Base-by-base conservation (phyloP, 306 rosid genomes). In the Spatholobus suberectus region DNA sequence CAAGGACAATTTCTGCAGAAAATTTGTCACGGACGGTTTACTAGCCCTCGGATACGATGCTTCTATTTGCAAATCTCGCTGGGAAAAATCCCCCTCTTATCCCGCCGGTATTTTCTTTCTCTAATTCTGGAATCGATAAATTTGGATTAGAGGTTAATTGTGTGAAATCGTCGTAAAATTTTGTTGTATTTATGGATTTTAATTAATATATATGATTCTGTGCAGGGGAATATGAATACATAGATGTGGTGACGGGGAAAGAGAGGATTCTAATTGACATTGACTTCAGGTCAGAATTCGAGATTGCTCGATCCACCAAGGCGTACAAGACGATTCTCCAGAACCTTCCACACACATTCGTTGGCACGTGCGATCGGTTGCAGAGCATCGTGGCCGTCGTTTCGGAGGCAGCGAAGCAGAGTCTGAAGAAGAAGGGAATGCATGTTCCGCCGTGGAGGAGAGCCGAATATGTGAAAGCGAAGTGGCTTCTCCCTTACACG, bases 281-380 rank as follows among this genome's bases (percentile, higher is more conserved):
- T n/a, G 98, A 94, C 73, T 94, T 94, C 65, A 81, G 88, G 82
- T 92, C 98, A 70, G 95, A 94, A 75, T 94, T 94, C 27, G 95
- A 94, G 84, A 90, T 94, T 11, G 95, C 97, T 29, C 77, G 97
- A 54, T 87, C 97, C 9, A 92, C 98, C 0, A 92, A 90, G 21
- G 11, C 86, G 8, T 92, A 90, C 84, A 92, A 86, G 62, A 69
- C 85, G 75, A 84, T 87, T 73, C 90, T 94, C 41, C 98, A 92
- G 83, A 83, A 75, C 46, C 90, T 94, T 74, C 97, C 98, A 0
- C 78, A 34, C 70, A 87, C 92, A 57, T 94, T 90, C 79, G 93
- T 94, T 1, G 98, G 98, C 13, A 88, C 81, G 72, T n/a, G 87
- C 0, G 97, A 90, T 15, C 84, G 91, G 63, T 89, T 92, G 47